A percentile compares a stretch with the other conserved stretches of the same genome.
Evolutionary conservation across 495 filamentous ascomycete genomes (phyloP).

Genomic region (Penicillium nucicola): DNA sequence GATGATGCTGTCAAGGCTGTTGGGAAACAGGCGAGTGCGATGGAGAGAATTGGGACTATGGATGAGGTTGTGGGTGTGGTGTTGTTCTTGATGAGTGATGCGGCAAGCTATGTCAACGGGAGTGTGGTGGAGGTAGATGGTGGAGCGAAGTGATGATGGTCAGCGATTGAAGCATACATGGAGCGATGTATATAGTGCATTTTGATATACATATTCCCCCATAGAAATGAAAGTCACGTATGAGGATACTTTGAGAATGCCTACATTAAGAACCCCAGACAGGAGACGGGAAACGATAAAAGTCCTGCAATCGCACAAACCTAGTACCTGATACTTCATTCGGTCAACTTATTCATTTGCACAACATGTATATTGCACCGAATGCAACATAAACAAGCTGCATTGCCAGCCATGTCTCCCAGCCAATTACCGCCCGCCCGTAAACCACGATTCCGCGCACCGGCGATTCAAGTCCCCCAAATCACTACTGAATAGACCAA

Average conservation of each 20-base stretch:
- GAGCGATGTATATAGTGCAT: background rate
- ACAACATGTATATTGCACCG: background rate
- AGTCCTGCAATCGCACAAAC: too few relatives aligned
- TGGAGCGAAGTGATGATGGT: background rate
- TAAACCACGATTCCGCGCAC: background rate
- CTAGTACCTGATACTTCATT: background rate
- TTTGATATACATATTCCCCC: background rate
- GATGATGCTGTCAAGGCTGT: slow-evolving; percentile 16
- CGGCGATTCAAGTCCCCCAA: background rate
- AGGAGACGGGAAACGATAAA: too few relatives aligned
- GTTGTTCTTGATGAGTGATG: slow-evolving; percentile 41
- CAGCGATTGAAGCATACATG: background rate
- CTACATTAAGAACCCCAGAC: too few relatives aligned
- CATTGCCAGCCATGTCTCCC: background rate
- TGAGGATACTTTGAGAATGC: too few relatives aligned
- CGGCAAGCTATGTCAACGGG: slow-evolving; percentile 44
- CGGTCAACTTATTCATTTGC: background rate
- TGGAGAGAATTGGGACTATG: slow-evolving; percentile 45
- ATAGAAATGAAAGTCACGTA: too few relatives aligned
- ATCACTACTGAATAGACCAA: background rate
- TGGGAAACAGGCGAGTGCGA: slow-evolving; percentile 21
- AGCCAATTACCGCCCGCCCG: background rate
- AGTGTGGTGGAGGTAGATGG: background rate
- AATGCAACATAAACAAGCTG: background rate
- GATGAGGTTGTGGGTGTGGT: slow-evolving; percentile 49